phyloP scores from a whole-genome alignment of 1,139 yeast genomes.

The Geotrichum restrictum region DNA sequence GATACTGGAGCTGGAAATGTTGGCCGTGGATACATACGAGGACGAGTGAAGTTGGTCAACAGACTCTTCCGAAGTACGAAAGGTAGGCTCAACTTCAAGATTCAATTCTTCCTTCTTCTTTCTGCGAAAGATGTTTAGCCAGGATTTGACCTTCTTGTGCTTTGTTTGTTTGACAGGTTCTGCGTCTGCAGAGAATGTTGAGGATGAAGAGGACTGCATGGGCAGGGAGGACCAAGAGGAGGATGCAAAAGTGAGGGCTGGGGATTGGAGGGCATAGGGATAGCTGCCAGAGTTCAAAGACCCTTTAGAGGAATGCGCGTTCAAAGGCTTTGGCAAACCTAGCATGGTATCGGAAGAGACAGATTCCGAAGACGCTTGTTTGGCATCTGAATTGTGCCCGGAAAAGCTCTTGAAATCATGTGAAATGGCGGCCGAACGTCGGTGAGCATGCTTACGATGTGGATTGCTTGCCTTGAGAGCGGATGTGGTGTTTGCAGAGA shows the following conservation, averaged over 20 bases:
- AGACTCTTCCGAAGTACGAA: constrained; percentile 18
- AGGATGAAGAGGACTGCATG: constrained; percentile 19
- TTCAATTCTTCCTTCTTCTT: not conserved
- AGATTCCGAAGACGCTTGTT: constrained; percentile 7
- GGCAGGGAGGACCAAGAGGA: constrained; percentile 22
- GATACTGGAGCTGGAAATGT: constrained; percentile 11
- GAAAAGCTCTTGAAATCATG: constrained; percentile 22
- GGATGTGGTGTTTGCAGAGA: not conserved
- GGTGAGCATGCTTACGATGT: constrained; percentile 32
- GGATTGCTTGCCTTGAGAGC: constrained; percentile 9
- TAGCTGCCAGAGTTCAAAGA: not conserved
- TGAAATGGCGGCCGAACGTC: constrained; percentile 39
- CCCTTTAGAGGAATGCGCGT: not conserved
- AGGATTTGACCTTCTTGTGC: constrained; percentile 30
- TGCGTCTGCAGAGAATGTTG: constrained; percentile 1
- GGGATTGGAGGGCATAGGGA: constrained; percentile 24
- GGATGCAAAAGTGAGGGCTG: constrained; percentile 27
- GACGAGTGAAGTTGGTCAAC: constrained; percentile 20
- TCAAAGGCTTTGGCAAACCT: constrained; percentile 3
- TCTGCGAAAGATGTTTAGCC: constrained; percentile 25
- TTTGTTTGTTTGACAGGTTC: not conserved
- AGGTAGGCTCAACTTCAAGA: constrained; percentile 3
- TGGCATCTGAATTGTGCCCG: not conserved
- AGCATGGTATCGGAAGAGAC: constrained; percentile 1
- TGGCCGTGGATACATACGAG: constrained; percentile 21